These are phyloP conservation scores for Erigeron canadensis DNA, from an alignment of 129 eudicot species.

Conservation along the genomic window DNA sequence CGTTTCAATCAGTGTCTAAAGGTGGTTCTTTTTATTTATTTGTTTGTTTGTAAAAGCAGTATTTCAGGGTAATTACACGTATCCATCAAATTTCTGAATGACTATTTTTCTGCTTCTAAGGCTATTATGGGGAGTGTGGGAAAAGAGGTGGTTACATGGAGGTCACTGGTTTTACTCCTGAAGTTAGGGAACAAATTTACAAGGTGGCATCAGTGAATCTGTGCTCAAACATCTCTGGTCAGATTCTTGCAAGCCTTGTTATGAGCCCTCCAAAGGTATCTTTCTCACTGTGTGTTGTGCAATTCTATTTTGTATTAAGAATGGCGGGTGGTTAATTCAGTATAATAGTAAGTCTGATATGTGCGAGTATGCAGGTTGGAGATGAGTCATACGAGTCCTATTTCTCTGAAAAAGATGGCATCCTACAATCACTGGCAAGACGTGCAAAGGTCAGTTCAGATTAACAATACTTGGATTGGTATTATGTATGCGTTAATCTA, in stretches of 20 bases:
- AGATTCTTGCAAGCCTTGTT: constrained; percentile 93
- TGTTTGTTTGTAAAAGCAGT: no score
- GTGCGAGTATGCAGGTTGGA: constrained; percentile 62
- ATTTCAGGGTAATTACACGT: neutral
- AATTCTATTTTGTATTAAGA: neutral
- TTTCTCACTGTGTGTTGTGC: neutral
- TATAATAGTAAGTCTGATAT: constrained; percentile 3
- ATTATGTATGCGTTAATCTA: neutral
- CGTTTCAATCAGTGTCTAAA: constrained; percentile 95
- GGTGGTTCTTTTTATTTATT: constrained; percentile 57
- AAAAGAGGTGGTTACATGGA: constrained; percentile 99
- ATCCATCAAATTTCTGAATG: constrained; percentile 1
- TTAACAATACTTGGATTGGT: constrained; percentile 6
- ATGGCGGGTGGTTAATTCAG: neutral
- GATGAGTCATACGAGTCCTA: constrained; percentile 91
- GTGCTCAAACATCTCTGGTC: constrained; percentile 93
- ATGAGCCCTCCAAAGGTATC: constrained; percentile 97
- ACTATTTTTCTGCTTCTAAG: constrained; percentile 32
- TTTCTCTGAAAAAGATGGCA: constrained; percentile 78
- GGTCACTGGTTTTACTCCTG: constrained; percentile 92
- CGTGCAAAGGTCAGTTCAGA: constrained; percentile 81
- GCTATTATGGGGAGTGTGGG: constrained; percentile 96
- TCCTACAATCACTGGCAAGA: constrained; percentile 77
- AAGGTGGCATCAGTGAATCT: constrained; percentile 91
- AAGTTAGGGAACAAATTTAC: constrained; percentile 91